Conservation (phyloP, 2,329 filamentous ascomycete species). For the Colletotrichum eremochloae region DNA sequence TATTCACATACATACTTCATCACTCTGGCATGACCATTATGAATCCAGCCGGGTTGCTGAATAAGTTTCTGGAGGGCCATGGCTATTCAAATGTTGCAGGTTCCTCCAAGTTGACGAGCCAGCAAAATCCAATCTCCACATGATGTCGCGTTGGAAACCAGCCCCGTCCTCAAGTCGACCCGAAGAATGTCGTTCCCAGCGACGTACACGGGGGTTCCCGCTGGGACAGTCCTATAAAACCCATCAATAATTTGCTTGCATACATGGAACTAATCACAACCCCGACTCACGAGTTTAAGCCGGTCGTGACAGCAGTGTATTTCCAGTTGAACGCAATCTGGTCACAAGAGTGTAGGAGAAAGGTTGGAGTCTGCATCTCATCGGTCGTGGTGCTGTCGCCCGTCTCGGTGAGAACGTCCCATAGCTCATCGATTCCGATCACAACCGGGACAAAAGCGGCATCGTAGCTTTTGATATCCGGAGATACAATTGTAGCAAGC, state of each 20-base stretch:
- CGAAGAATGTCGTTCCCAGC: conserved; percentile 24
- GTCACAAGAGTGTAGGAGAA: conserved; percentile 28
- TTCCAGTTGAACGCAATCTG: conserved; percentile 37
- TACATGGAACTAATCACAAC: too few species aligned
- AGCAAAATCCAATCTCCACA: conserved; percentile 23
- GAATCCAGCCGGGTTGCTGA: too few species aligned
- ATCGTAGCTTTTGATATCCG: conserved; percentile 27
- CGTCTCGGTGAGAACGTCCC: background rate
- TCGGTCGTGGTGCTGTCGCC: conserved; percentile 4
- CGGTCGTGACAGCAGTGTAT: conserved; percentile 19
- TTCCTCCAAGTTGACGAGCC: conserved; percentile 14
- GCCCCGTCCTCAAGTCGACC: conserved; percentile 10
- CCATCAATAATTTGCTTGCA: conserved; percentile 47
- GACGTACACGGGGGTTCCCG: conserved; percentile 13
- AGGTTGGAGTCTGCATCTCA: conserved; percentile 2
- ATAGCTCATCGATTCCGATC: conserved; percentile 11
- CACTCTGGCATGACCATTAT: too few species aligned
- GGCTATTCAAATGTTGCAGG: background rate
- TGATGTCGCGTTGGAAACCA: conserved; percentile 31
- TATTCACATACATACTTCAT: background rate
- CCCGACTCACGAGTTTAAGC: conserved; percentile 20
- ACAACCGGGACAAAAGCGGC: conserved; percentile 5
- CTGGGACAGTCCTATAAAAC: background rate
- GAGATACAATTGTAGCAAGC: conserved; percentile 15
- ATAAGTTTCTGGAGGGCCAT: background rate